Evolutionary conservation across 768 basidiomycete species (phyloP).

Genomic region (Exidia glandulosa): DNA sequence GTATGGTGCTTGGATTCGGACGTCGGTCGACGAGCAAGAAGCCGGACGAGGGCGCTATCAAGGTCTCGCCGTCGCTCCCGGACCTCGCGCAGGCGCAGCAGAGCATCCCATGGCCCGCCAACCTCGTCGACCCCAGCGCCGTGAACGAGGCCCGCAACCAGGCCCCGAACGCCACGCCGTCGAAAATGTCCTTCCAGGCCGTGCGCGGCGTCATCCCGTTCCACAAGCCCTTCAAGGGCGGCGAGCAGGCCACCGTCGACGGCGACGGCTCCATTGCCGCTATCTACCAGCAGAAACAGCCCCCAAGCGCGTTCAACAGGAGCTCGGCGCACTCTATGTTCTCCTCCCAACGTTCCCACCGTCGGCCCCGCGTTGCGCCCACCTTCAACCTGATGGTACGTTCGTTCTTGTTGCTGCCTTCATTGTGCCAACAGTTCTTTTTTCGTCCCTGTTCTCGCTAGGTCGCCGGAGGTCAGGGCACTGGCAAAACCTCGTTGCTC

Average conservation of each 20-base stretch:
- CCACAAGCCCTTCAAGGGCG: slow-evolving; percentile 67
- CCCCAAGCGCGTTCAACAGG: slow-evolving; percentile 54
- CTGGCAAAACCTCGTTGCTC: slow-evolving; percentile 76
- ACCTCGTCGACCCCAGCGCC: slow-evolving; percentile 54
- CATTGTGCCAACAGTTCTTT: not conserved
- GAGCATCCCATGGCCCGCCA: slow-evolving; percentile 77
- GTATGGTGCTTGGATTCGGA: slow-evolving; percentile 13
- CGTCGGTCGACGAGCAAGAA: slow-evolving; percentile 11
- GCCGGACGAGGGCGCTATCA: slow-evolving; percentile 39
- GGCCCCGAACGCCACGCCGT: slow-evolving; percentile 45
- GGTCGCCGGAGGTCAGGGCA: slow-evolving; percentile 73
- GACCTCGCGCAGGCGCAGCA: slow-evolving; percentile 47
- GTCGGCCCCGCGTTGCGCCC: slow-evolving; percentile 53
- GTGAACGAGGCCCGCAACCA: slow-evolving; percentile 37
- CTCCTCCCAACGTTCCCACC: slow-evolving; percentile 41
- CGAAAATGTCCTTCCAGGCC: slow-evolving; percentile 52
- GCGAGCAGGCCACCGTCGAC: slow-evolving; percentile 14
- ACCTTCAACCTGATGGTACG: slow-evolving; percentile 82
- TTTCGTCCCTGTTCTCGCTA: slow-evolving; percentile 16
- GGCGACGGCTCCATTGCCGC: slow-evolving; percentile 28
- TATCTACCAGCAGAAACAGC: not conserved
- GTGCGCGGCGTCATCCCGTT: slow-evolving; percentile 53
- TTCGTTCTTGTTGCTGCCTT: slow-evolving; percentile 3
- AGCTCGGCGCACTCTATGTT: slow-evolving; percentile 20
- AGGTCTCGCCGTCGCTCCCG: slow-evolving; percentile 72